Evolutionary conservation across 2,329 filamentous ascomycete genomes (phyloP).

Genomic region (Xylaria arbuscula): DNA sequence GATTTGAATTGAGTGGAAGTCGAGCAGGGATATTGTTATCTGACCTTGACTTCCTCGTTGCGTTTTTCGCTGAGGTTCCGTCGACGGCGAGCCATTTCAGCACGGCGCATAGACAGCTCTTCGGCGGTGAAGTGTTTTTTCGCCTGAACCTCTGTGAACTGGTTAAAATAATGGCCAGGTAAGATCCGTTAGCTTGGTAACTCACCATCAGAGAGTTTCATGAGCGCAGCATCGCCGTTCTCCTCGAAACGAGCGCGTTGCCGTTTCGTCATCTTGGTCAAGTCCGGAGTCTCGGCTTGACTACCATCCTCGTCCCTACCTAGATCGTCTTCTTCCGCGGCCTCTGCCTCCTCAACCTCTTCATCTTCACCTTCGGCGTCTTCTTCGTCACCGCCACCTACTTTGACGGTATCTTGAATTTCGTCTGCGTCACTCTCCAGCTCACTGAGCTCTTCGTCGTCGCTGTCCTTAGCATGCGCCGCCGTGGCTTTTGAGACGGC

Average conservation of each 20-base stretch:
- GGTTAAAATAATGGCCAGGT: neutral
- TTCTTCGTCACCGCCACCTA: conserved; percentile 53
- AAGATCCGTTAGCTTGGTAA: neutral
- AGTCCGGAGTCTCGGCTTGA: conserved; percentile 63
- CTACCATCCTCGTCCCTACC: conserved; percentile 61
- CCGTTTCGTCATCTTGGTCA: conserved; percentile 70
- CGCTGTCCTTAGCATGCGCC: conserved; percentile 55
- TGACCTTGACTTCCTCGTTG: conserved; percentile 72
- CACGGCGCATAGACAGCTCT: conserved; percentile 70
- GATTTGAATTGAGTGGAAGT: too few species aligned
- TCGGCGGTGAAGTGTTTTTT: conserved; percentile 72
- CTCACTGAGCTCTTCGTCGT: conserved; percentile 67
- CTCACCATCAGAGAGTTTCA: conserved; percentile 71
- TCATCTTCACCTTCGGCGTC: conserved; percentile 58
- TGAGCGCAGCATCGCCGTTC: conserved; percentile 59
- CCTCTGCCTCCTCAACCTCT: conserved; percentile 57
- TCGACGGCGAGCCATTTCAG: conserved; percentile 70
- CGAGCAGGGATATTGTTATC: conserved; percentile 27
- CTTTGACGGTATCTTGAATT: conserved; percentile 59
- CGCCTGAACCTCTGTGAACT: conserved; percentile 67
- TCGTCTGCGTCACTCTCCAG: conserved; percentile 63
- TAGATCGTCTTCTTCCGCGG: conserved; percentile 54
- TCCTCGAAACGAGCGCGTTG: conserved; percentile 70
- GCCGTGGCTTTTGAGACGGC: conserved; percentile 47
- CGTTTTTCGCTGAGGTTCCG: conserved; percentile 73